A percentile compares a stretch with the other conserved stretches of the same genome.
These are phyloP conservation scores for Saturnispora kantuleensis DNA, from an alignment of 805 yeast species.

Conservation along the genomic window DNA sequence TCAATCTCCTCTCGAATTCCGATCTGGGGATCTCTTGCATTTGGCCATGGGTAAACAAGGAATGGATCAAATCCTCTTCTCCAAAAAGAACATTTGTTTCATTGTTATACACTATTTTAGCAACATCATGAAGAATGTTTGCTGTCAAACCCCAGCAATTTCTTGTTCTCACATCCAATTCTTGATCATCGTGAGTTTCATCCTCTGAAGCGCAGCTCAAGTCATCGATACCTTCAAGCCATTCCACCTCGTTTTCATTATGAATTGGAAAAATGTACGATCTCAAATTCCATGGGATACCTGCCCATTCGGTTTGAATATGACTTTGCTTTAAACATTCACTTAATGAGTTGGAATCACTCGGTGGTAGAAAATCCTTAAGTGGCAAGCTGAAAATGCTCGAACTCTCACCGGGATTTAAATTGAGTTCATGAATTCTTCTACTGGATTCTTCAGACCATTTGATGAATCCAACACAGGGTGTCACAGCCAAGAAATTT, in stretches of 20 bases:
- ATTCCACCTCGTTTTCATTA: constrained; percentile 45
- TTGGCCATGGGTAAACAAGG: constrained; percentile 40
- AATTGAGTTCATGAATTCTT: constrained; percentile 24
- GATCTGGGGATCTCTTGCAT: constrained; percentile 39
- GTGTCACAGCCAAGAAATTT: constrained; percentile 74
- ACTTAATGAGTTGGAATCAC: constrained; percentile 18
- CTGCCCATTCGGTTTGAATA: constrained; percentile 54
- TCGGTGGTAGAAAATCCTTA: constrained; percentile 41
- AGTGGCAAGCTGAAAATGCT: constrained; percentile 64
- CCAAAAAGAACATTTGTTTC: constrained; percentile 31
- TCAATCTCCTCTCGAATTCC: constrained; percentile 46
- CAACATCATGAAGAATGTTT: constrained; percentile 63
- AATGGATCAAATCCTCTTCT: constrained; percentile 57
- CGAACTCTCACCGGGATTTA: constrained; percentile 73
- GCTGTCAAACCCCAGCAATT: constrained; percentile 83
- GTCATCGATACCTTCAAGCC: constrained; percentile 55
- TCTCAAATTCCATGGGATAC: constrained; percentile 54
- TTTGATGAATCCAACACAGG: constrained; percentile 60
- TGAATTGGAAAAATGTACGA: constrained; percentile 51
- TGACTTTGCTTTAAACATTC: constrained; percentile 28
- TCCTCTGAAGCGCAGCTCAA: constrained; percentile 48
- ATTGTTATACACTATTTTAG: constrained; percentile 41
- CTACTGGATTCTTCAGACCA: constrained; percentile 26
- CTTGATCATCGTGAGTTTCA: constrained; percentile 27
- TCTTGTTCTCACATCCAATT: constrained; percentile 39